Evolutionary conservation across 2,329 filamentous ascomycete genomes (phyloP), one percentile per base, ranked within the genome.

Genomic region (Penicillium capsulatum): DNA sequence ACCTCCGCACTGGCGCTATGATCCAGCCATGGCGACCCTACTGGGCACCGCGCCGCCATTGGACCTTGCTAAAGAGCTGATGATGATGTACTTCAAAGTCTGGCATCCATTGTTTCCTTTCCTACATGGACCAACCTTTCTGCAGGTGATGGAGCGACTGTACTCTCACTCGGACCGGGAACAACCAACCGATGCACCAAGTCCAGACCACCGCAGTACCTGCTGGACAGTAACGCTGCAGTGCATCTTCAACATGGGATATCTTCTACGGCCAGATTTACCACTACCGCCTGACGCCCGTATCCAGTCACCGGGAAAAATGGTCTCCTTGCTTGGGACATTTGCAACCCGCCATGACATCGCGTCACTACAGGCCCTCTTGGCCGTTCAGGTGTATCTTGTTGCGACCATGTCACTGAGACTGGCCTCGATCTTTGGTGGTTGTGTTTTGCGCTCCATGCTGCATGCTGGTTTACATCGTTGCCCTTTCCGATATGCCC

Each of bases 21-120:
- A 62, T 33, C 43, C 53, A 14, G 35, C 44, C 9, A 45, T 62
- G 3, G 54, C 48, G 5, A 47, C 43, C 0, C 42, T 46, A 3
- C 35, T 65, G 28, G 62, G 63, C 3, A 37, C 47, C 17, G 47
- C 55, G 2, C 62, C 63, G 3, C 47, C 50, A 4, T 42, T 58
- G 16, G 49, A 63, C 4, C 45, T 60, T 3, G 65, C 70, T 1
- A 65, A 65, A 41, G 58, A 65, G 27, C 59, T 75, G 2, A 64
- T 74, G 36, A 69, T 72, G 54, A 57, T 64, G 13, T 76, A 74
- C 45, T 76, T 76, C 51, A 68, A 64, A 47, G 61, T 67, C 7
- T 76, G 72, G 72, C 73, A 76, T 60, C 71, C 71, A 1, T 57
- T 76, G 9, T 72, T 75, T 41, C 73, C 73, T 0, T 75, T 76